Evolutionary conservation across 2,329 filamentous ascomycete species (phyloP).

Genomic region (Colletotrichum kahawae): DNA sequence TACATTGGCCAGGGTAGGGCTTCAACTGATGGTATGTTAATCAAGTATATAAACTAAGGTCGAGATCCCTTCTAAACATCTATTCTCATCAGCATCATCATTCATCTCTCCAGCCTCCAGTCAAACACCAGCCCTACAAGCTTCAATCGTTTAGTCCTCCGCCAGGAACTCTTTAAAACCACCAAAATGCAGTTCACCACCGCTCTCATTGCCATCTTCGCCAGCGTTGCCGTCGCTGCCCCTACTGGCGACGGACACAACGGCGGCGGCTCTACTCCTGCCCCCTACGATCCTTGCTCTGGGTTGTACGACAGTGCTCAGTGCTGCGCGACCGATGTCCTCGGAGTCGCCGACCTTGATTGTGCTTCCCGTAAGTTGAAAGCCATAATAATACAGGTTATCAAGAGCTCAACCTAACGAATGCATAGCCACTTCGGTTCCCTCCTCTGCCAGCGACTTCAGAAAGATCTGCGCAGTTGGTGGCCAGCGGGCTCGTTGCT

Average conservation of each 20-base stretch:
- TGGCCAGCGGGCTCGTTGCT: slow-evolving; percentile 63
- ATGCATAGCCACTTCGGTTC: slow-evolving; percentile 33
- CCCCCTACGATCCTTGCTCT: slow-evolving; percentile 42
- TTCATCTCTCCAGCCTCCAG: not conserved
- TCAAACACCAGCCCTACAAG: not conserved
- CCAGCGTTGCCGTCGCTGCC: not conserved
- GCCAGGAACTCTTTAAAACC: not conserved
- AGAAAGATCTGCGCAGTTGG: slow-evolving; percentile 47
- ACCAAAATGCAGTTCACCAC: slow-evolving; percentile 10
- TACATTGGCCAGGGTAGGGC: not conserved
- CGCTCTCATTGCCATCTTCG: not conserved
- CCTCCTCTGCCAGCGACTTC: slow-evolving; percentile 46
- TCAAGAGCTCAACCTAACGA: not conserved
- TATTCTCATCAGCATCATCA: not conserved
- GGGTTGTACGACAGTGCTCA: slow-evolving; percentile 48
- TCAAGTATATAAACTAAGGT: not conserved
- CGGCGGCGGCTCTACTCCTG: not conserved
- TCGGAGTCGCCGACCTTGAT: slow-evolving; percentile 61
- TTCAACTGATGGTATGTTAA: not conserved
- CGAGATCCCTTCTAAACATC: not conserved
- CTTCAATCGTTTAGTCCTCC: not conserved
- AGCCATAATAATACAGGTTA: not conserved
- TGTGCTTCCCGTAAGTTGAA: slow-evolving; percentile 44
- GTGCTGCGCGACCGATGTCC: slow-evolving; percentile 68
- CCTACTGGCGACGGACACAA: not conserved